Percentiles rank a stretch among this genome's conserved stretches.
Evolutionary conservation across 2,329 filamentous ascomycete genomes (phyloP).

Genomic region (Colletotrichum incanum): DNA sequence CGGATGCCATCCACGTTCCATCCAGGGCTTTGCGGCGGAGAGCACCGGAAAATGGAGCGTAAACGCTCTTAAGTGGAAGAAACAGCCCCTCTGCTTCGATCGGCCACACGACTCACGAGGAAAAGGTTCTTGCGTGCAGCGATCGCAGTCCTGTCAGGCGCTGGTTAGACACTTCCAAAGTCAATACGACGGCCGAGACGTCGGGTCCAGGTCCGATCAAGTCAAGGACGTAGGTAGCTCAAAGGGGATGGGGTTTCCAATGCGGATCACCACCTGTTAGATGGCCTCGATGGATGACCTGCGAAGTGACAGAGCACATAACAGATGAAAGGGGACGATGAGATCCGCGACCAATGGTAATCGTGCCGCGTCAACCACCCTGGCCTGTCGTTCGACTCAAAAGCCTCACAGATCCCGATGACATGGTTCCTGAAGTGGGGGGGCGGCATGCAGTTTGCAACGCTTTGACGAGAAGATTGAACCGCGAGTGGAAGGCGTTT

Average conservation of each 20-base stretch:
- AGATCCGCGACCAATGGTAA: neutral
- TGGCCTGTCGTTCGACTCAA: neutral
- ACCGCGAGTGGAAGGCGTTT: neutral
- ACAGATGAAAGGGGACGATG: neutral
- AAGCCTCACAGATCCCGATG: conserved; percentile 1
- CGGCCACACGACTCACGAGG: neutral
- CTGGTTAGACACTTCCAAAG: neutral
- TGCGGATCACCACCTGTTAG: neutral
- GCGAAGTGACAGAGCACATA: neutral
- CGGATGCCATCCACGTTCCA: neutral
- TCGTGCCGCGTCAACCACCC: neutral
- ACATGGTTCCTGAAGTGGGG: conserved; percentile 12
- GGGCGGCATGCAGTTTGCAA: neutral
- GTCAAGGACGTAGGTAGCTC: neutral
- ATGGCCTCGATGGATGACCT: neutral
- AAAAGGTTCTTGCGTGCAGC: neutral
- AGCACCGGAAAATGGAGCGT: neutral
- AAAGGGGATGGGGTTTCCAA: neutral
- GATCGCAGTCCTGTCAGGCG: no score
- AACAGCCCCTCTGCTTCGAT: neutral
- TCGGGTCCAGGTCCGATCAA: neutral
- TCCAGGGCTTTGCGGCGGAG: neutral
- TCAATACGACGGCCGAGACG: neutral
- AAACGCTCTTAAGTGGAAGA: neutral
- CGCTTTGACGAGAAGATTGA: neutral